phyloP scores from a whole-genome alignment of 2,329 filamentous ascomycete species.

The Botrytis pseudocinerea region DNA sequence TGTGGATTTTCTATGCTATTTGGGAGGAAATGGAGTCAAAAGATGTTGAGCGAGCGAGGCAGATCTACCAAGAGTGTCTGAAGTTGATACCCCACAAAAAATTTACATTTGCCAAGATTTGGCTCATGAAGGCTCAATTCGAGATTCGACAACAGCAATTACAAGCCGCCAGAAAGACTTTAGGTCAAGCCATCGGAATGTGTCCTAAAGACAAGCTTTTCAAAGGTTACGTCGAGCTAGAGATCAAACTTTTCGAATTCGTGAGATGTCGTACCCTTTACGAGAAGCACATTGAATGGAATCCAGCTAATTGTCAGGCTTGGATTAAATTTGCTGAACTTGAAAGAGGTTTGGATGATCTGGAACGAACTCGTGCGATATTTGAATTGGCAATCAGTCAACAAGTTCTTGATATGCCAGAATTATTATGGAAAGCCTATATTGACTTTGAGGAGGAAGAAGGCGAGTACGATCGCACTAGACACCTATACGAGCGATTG shows the following conservation, averaged over 20 bases:
- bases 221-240: constrained; percentile 88
- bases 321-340: constrained; percentile 98
- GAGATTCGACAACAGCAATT: constrained; percentile 87
- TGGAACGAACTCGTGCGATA: constrained; percentile 84
- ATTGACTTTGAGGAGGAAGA: constrained; percentile 99
- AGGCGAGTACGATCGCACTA: constrained; percentile 81
- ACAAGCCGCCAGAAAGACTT: constrained; percentile 76
- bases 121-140: constrained; percentile 91
- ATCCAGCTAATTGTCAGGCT: constrained; percentile 83
- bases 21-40: constrained; percentile 89
- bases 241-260: constrained; percentile 94
- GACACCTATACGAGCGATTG: constrained; percentile 83
- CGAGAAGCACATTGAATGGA: constrained; percentile 92
- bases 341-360: constrained; percentile 85
- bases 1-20: constrained; percentile 96
- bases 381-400: constrained; percentile 89
- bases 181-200: constrained; percentile 88
- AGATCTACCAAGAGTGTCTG: constrained; percentile 88
- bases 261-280: constrained; percentile 86
- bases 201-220: constrained; percentile 96
- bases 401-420: constrained; percentile 88
- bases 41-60: constrained; percentile 74
- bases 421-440: constrained; percentile 95
- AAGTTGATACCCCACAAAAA: constrained; percentile 90
- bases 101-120: constrained; percentile 96